Evolutionary conservation across 345 rosid species (phyloP).

Genomic region (Murraya paniculata): DNA sequence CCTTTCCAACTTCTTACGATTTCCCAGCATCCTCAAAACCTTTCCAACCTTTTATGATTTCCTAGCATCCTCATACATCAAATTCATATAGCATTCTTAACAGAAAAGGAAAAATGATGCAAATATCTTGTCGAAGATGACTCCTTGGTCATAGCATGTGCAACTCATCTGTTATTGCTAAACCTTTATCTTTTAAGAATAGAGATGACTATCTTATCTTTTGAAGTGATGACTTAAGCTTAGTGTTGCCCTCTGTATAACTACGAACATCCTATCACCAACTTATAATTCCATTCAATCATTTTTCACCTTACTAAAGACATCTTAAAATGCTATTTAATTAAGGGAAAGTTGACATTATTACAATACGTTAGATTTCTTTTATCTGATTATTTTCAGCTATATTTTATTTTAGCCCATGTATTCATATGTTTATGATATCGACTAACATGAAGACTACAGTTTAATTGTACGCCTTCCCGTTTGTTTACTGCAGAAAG

Average conservation of each 20-base stretch:
- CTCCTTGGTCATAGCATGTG: not conserved
- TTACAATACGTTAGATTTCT: not conserved
- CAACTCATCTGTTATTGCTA: not conserved
- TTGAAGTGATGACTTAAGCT: not conserved
- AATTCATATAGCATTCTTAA: not conserved
- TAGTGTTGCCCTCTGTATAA: not conserved
- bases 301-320: not conserved
- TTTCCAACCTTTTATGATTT: not conserved
- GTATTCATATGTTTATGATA: not conserved
- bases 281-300: not conserved
- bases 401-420: not conserved
- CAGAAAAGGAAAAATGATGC: too few relatives aligned
- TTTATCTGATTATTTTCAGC: not conserved
- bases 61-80: not conserved
- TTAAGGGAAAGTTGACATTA: not conserved
- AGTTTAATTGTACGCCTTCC: not conserved
- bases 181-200: not conserved
- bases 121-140: not conserved
- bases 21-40: not conserved
- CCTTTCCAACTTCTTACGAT: not conserved
- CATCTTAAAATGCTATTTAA: not conserved
- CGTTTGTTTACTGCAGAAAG: conserved; percentile 47
- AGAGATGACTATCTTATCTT: not conserved
- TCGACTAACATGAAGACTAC: not conserved
- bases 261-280: not conserved